Evolutionary conservation across 1,284 basidiomycete genomes (phyloP), one percentile per base, ranked within the genome.

Genomic region (Rhodotorula sp.): DNA sequence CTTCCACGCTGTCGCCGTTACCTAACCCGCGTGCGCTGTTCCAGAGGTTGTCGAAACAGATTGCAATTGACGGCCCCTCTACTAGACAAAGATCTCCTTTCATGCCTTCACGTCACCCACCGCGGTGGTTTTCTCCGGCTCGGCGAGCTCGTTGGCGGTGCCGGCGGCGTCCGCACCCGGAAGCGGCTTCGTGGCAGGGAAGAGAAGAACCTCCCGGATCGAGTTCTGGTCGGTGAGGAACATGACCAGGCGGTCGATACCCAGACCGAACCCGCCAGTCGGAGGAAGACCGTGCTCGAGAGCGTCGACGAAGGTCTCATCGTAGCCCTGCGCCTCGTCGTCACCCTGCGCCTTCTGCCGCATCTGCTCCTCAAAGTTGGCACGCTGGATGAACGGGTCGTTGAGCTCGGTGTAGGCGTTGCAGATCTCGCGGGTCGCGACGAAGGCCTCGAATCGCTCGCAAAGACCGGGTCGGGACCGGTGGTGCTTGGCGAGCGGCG

Each of bases 371-470:
- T 97, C 93, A 83, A 99, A 99, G 78, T 95, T 89, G 79, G 93
- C 85, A 34, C 94, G 86, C 83, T 99, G 95, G 81, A 97, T 94
- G 81, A 97, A 97, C 2, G 93, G 93, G 83, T 97, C 94, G 83
- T 97, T 97, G 85, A 99, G 87, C 86, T 99, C 95, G 55, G 95
- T 99, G 83, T 99, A 97, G 50, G 93, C 93, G 66, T 97, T 97
- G 84, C 92, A 95, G 82, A 98, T 90, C 84, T 98, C 95, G 86
- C 97, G 97, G 75, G 93, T 94, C 62, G 94, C 97, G 85, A 99
- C 88, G 86, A 99, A 99, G 12, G 88, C 93, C 82, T 99, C 95
- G 85, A 99, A 99, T 23, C 95, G 92, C 83, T 99, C 95, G 82
- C 95, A 98, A 18, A 99, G 86, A 57, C 97, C 97, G 0, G 92